Percentiles rank a stretch among this genome's conserved stretches.
Conservation (phyloP, 1,284 basidiomycete genomes). For the Pterulicium gracile region DNA sequence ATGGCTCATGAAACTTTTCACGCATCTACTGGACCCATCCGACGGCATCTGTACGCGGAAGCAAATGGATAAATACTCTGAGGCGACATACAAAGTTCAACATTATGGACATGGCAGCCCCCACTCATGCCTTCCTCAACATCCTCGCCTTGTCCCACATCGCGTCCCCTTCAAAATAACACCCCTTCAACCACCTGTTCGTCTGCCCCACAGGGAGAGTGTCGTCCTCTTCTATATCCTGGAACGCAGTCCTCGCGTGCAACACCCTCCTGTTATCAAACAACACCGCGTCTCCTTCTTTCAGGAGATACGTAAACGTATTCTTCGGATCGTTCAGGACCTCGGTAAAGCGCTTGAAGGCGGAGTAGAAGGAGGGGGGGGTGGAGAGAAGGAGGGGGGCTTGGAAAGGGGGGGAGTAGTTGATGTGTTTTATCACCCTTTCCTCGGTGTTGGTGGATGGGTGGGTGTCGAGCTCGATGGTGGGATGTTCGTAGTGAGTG, state of each 20-base stretch:
- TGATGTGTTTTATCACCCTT: slow-evolving; percentile 51
- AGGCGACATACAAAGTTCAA: no score
- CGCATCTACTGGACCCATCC: no score
- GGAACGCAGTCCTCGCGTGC: slow-evolving; percentile 81
- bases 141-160: slow-evolving; percentile 52
- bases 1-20: no score
- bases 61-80: no score
- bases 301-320: slow-evolving; percentile 58
- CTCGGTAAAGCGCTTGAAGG: slow-evolving; percentile 54
- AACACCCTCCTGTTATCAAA: slow-evolving; percentile 94
- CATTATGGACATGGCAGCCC: no score
- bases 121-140: slow-evolving; percentile 20
- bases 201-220: slow-evolving; percentile 18
- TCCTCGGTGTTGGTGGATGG: slow-evolving; percentile 9
- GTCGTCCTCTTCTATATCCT: slow-evolving; percentile 26
- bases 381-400: slow-evolving; percentile 55
- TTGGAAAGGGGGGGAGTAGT: slow-evolving; percentile 96
- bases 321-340: slow-evolving; percentile 47
- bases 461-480: slow-evolving; percentile 54
- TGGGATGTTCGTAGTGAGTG: slow-evolving; percentile 70
- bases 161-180: slow-evolving; percentile 76
- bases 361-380: slow-evolving; percentile 49
- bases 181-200: slow-evolving; percentile 77
- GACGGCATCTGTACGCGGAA: no score
- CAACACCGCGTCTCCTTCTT: slow-evolving; percentile 80